A percentile compares a stretch with the other conserved stretches of the same genome.
These are phyloP conservation scores for Coniferiporia weirii DNA, from an alignment of 1,284 basidiomycete species.

Conservation along the genomic window DNA sequence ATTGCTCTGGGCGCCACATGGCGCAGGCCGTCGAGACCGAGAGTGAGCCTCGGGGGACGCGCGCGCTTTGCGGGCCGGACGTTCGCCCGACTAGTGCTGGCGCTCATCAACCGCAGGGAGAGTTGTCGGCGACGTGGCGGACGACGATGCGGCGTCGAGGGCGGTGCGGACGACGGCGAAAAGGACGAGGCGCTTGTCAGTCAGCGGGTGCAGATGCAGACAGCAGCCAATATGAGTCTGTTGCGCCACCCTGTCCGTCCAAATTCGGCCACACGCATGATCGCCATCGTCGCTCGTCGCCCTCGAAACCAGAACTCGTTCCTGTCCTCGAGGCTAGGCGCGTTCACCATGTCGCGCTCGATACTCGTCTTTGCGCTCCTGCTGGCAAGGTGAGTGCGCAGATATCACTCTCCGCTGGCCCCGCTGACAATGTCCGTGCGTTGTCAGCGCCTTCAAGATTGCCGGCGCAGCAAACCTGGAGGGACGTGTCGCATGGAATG, in stretches of 20 bases:
- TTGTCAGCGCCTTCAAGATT: slow-evolving; percentile 3
- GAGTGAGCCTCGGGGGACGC: slow-evolving; percentile 34
- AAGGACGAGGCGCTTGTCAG: no score
- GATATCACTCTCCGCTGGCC: neutral
- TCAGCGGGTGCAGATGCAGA: no score
- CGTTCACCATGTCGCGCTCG: neutral
- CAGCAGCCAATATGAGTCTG: no score
- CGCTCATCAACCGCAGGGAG: neutral
- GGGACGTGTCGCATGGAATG: slow-evolving; percentile 44
- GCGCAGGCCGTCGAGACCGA: slow-evolving; percentile 26
- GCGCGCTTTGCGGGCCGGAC: slow-evolving; percentile 23
- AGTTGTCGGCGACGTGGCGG: neutral
- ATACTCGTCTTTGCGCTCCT: neutral
- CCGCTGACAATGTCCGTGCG: neutral
- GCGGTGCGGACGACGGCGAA: neutral
- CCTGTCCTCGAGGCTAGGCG: no score
- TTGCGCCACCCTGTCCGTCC: no score
- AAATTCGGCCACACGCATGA: no score
- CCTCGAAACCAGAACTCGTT: no score
- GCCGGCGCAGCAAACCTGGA: slow-evolving; percentile 6
- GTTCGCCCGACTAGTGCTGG: neutral
- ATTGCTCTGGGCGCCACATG: slow-evolving; percentile 26
- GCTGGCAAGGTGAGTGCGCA: neutral
- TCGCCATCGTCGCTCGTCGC: no score
- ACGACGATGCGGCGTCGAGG: neutral